Evolutionary conservation across 1,284 basidiomycete genomes (phyloP), one percentile per base, ranked within the genome.

Genomic region (Sporisorium scitamineum): DNA sequence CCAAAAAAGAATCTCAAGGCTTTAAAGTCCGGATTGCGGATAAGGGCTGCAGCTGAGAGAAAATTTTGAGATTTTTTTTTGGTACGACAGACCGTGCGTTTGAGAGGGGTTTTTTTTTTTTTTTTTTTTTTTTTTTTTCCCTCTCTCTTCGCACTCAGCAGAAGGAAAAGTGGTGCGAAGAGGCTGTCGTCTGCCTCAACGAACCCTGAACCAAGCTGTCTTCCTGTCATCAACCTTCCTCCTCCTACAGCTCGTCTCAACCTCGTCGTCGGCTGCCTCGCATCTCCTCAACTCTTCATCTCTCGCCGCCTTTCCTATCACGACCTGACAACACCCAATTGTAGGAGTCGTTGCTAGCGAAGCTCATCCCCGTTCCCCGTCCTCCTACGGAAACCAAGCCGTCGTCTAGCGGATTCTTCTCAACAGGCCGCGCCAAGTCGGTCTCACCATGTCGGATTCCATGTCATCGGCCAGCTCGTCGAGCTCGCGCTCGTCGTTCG

Each of bases 401-500:
- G 18, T 39, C 34, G 34, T 37, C 7, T 14, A 18, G 37, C 37
- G 37, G 16, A 39, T 39, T 18, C 37, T 39, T 39, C 3, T 39
- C 18, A 18, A 39, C 8, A 39, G 16, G 16, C 37, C 37, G 37
- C 37, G 16, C 16, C 37, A 18, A 18, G 37, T 39, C 37, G 37
- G 18, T 39, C 16, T 5, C 37, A n/a, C 37, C 4, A 71, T 70
- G 73, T 66, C 59, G 53, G 67, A 66, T 47, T 68, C 60, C 51
- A 76, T 76, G 60, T 76, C 74, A 6, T 76, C 74, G 7, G 65
- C 66, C 9, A 66, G 66, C 70, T 76, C 74, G 2, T 76, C 74
- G 48, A 72, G 65, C 66, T 75, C 72, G 7, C 58, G 65, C 41
- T 75, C 72, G 26, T 75, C 72, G 31, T 71, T 65, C 58, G 76